Conservation (phyloP, 495 filamentous ascomycete genomes). For the Trichoderma reesei region DNA sequence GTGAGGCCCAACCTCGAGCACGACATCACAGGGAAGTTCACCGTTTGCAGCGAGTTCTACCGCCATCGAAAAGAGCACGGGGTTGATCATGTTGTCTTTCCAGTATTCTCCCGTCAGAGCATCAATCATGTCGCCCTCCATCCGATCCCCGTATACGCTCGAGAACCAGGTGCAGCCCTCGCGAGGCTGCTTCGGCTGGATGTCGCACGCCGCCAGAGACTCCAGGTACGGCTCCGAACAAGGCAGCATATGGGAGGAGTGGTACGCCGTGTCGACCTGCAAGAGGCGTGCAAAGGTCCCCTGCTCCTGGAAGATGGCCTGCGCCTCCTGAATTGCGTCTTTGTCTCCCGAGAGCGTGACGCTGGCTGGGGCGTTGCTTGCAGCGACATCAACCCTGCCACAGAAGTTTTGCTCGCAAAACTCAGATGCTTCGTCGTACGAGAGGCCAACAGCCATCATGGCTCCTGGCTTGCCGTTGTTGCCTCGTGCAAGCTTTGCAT, state of each 20-base stretch:
- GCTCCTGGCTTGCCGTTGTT: conserved; percentile 20
- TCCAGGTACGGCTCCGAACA: conserved; percentile 20
- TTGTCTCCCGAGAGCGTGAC: conserved; percentile 26
- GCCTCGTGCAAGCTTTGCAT: conserved; percentile 9
- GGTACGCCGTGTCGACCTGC: conserved; percentile 22
- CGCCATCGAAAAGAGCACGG: conserved; percentile 22
- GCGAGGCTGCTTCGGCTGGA: not conserved
- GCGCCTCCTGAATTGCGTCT: not conserved
- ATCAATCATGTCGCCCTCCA: not conserved
- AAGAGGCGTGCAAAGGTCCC: conserved; percentile 12
- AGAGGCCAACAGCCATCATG: conserved; percentile 37
- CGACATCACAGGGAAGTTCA: conserved; percentile 12
- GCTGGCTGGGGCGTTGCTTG: conserved; percentile 27
- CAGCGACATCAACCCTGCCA: conserved; percentile 18
- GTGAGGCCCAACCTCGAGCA: conserved; percentile 53
- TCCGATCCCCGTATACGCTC: conserved; percentile 7
- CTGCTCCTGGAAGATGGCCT: conserved; percentile 7
- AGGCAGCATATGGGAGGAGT: conserved; percentile 24
- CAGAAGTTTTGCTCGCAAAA: conserved; percentile 14
- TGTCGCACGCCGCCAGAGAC: conserved; percentile 8
- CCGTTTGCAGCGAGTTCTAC: conserved; percentile 22
- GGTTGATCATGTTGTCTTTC: conserved; percentile 25
- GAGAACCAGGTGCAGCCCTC: conserved; percentile 12
- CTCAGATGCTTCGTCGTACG: conserved; percentile 11
- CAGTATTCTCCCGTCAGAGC: conserved; percentile 22